Evolutionary conservation across 1,284 basidiomycete genomes (phyloP).

Genomic region (Heterobasidion annosum): DNA sequence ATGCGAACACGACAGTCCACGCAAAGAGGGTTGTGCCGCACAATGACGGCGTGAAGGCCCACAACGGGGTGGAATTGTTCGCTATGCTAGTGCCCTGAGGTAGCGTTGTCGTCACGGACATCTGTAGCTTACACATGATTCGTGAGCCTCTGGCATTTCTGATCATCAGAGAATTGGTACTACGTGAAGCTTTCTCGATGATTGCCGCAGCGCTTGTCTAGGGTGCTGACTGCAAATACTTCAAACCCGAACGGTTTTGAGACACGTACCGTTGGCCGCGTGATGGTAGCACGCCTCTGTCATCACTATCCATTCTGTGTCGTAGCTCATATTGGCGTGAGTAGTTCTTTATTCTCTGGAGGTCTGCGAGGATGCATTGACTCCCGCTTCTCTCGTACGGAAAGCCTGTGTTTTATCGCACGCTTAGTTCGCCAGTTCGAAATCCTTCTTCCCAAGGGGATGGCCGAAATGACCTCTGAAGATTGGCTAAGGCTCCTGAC

Average conservation of each 20-base stretch:
- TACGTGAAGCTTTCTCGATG: not conserved
- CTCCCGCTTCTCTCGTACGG: slow-evolving; percentile 25
- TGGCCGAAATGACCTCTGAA: slow-evolving; percentile 10
- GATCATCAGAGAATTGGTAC: not conserved
- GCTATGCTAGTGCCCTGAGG: slow-evolving; percentile 30
- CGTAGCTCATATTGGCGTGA: not conserved
- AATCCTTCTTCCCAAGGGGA: slow-evolving; percentile 23
- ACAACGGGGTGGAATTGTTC: slow-evolving; percentile 15
- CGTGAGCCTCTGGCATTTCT: slow-evolving; percentile 14
- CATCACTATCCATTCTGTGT: not conserved
- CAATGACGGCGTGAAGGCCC: slow-evolving; percentile 11
- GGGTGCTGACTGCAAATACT: slow-evolving; percentile 31
- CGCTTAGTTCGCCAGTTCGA: slow-evolving; percentile 21
- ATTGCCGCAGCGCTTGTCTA: slow-evolving; percentile 23
- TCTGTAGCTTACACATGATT: slow-evolving; percentile 27
- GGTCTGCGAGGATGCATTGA: slow-evolving; percentile 38
- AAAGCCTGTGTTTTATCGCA: slow-evolving; percentile 26
- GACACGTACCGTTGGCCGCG: slow-evolving; percentile 26
- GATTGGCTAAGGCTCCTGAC: not conserved
- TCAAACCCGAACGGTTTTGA: slow-evolving; percentile 31
- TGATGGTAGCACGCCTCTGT: slow-evolving; percentile 16
- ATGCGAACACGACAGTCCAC: slow-evolving; percentile 23
- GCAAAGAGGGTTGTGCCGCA: slow-evolving; percentile 22
- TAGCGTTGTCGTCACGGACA: slow-evolving; percentile 27
- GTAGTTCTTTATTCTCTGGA: slow-evolving; percentile 27